Percentiles rank a stretch among this genome's conserved stretches.
Conservation (phyloP, 1,284 basidiomycete species). For the Exobasidium rhododendri region DNA sequence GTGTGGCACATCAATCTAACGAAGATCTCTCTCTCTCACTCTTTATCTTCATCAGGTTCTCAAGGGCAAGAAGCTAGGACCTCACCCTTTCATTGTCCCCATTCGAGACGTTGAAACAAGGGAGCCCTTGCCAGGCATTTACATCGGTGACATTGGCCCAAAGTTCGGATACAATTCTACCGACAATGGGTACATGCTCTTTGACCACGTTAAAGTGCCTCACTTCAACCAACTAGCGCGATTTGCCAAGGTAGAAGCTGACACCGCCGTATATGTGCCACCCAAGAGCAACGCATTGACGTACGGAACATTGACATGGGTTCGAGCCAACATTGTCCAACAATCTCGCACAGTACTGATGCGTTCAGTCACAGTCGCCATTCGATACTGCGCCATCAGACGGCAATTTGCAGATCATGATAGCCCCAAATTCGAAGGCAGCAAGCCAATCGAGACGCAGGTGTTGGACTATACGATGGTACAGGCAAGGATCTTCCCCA, state of each 20-base stretch:
- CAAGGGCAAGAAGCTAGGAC: conserved; percentile 54
- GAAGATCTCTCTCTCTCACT: too few species aligned
- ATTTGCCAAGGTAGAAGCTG: conserved; percentile 52
- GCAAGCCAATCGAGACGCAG: conserved; percentile 54
- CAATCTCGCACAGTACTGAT: conserved; percentile 52
- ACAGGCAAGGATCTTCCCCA: conserved; percentile 56
- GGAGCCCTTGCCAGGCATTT: conserved; percentile 53
- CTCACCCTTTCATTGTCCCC: conserved; percentile 56
- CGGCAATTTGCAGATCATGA: conserved; percentile 56
- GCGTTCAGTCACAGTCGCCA: conserved; percentile 54
- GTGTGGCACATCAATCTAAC: too few species aligned
- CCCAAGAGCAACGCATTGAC: conserved; percentile 39
- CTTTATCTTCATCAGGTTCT: conserved; percentile 15
- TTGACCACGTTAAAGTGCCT: conserved; percentile 50
- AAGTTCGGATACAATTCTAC: conserved; percentile 54
- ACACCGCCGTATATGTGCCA: conserved; percentile 42
- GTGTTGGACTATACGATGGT: conserved; percentile 57
- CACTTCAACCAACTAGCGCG: conserved; percentile 55
- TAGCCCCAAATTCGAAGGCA: conserved; percentile 50
- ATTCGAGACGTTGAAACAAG: conserved; percentile 55
- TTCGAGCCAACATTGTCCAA: conserved; percentile 56
- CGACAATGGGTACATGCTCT: conserved; percentile 53
- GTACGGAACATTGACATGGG: conserved; percentile 40
- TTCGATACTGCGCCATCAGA: conserved; percentile 56
- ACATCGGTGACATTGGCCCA: conserved; percentile 55